These are phyloP conservation scores for Gynostemma pentaphyllum DNA, from an alignment of 306 rosid genomes.

Conservation along the genomic window DNA sequence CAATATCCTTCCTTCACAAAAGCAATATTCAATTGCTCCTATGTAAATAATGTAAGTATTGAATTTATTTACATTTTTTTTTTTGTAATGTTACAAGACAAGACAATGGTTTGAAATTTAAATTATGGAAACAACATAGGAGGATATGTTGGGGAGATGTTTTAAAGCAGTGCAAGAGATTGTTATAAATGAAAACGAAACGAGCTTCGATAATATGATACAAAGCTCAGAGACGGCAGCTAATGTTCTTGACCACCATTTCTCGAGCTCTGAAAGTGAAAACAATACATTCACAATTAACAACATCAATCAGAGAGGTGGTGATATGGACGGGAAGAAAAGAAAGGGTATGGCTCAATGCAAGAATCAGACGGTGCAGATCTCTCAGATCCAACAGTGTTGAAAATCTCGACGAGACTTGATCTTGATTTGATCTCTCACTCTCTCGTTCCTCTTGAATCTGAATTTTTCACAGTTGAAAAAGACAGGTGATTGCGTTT, in stretches of 20 bases:
- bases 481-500: slow-evolving; percentile 13
- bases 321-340: slow-evolving; percentile 42
- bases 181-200: slow-evolving; percentile 42
- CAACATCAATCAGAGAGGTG: slow-evolving; percentile 11
- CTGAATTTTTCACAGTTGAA: slow-evolving; percentile 16
- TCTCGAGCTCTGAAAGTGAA: slow-evolving; percentile 68
- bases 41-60: slow-evolving; percentile 47
- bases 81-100: background rate
- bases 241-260: slow-evolving; percentile 71
- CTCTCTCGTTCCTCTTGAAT: slow-evolving; percentile 8
- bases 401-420: too few species aligned
- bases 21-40: slow-evolving; percentile 47
- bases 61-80: background rate
- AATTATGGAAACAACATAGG: too few species aligned
- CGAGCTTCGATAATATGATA: slow-evolving; percentile 27
- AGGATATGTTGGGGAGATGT: slow-evolving; percentile 35
- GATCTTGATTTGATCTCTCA: slow-evolving; percentile 17
- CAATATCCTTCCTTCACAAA: slow-evolving; percentile 54
- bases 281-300: slow-evolving; percentile 16
- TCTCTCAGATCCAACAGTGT: slow-evolving; percentile 26
- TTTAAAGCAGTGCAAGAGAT: slow-evolving; percentile 39
- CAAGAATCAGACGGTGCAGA: slow-evolving; percentile 31
- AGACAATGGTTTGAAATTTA: too few species aligned
- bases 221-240: slow-evolving; percentile 55
- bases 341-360: slow-evolving; percentile 30